A percentile compares a stretch with the other conserved stretches of the same genome.
phyloP scores from a whole-genome alignment of 1,139 yeast species.

The Geotrichum bryndzae region DNA sequence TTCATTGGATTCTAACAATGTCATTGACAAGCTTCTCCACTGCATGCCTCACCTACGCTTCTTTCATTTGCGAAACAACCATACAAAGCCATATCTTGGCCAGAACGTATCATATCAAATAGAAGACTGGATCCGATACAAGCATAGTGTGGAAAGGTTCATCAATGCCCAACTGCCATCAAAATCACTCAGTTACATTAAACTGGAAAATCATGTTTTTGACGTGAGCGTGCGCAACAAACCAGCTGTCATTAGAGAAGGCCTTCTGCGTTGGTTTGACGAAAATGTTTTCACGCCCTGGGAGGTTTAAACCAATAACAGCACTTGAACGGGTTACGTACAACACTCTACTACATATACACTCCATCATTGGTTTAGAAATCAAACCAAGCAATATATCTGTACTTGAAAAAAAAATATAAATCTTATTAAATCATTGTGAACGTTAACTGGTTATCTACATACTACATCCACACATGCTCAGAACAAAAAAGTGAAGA shows the following conservation, averaged over 20 bases:
- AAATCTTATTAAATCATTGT: neutral
- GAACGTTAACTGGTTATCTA: neutral
- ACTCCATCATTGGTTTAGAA: neutral
- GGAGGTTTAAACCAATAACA: constrained; percentile 7
- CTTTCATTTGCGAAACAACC: constrained; percentile 19
- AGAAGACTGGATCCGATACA: constrained; percentile 22
- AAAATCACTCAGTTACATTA: constrained; percentile 19
- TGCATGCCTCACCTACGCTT: constrained; percentile 17
- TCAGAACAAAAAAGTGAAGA: neutral
- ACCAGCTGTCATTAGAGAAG: constrained; percentile 21
- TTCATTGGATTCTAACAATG: neutral
- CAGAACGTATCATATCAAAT: constrained; percentile 21
- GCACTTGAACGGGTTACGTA: neutral
- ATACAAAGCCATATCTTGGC: constrained; percentile 21
- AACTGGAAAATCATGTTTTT: constrained; percentile 23
- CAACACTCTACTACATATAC: neutral
- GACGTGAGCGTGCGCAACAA: constrained; percentile 16
- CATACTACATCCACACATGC: neutral
- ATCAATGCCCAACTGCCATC: constrained; percentile 18
- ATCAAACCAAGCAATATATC: neutral
- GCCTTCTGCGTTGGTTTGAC: constrained; percentile 23
- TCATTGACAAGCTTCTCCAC: constrained; percentile 13
- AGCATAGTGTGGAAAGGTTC: constrained; percentile 18
- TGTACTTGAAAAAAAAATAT: neutral
- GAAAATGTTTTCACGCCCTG: constrained; percentile 18